These are phyloP conservation scores for Dictyostelium purpureum DNA, from an alignment of 78 protist species.

Conservation along the genomic window DNA sequence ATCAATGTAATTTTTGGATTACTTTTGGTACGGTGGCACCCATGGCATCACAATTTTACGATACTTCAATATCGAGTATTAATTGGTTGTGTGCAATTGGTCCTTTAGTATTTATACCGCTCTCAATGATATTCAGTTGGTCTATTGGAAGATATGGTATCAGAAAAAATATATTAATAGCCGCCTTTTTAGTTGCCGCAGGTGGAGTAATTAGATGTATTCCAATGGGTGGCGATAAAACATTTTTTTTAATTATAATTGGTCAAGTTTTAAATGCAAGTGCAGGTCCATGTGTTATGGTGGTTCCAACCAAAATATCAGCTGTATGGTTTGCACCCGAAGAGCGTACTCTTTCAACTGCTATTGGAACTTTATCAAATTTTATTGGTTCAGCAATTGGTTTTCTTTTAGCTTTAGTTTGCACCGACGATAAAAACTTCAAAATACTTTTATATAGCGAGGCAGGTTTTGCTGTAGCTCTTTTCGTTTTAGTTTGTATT, in stretches of 20 bases:
- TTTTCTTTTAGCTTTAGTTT: slow-evolving; percentile 22
- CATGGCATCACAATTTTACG: slow-evolving; percentile 18
- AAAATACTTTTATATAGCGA: slow-evolving; percentile 21
- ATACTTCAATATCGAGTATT: background rate
- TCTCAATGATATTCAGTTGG: slow-evolving; percentile 32
- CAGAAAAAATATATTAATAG: slow-evolving; percentile 3
- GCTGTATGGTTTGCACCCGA: slow-evolving; percentile 48
- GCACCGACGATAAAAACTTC: background rate
- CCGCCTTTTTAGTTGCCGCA: background rate
- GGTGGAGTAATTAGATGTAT: slow-evolving; percentile 37
- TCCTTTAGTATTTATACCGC: slow-evolving; percentile 20
- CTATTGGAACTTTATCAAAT: slow-evolving; percentile 37
- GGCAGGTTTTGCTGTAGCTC: background rate
- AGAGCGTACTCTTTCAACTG: slow-evolving; percentile 57
- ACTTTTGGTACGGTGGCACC: slow-evolving; percentile 57
- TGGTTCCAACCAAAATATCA: slow-evolving; percentile 39
- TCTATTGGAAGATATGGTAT: slow-evolving; percentile 57
- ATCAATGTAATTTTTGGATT: slow-evolving; percentile 71
- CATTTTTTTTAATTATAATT: slow-evolving; percentile 10
- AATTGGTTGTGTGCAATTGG: slow-evolving; percentile 31
- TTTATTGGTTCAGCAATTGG: slow-evolving; percentile 60
- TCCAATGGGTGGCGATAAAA: slow-evolving; percentile 24
- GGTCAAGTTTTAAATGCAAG: slow-evolving; percentile 41
- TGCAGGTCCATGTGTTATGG: slow-evolving; percentile 52
- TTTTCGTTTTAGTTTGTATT: background rate